Conservation (phyloP, 805 yeast species). For the Myxozyma kluyveri region DNA sequence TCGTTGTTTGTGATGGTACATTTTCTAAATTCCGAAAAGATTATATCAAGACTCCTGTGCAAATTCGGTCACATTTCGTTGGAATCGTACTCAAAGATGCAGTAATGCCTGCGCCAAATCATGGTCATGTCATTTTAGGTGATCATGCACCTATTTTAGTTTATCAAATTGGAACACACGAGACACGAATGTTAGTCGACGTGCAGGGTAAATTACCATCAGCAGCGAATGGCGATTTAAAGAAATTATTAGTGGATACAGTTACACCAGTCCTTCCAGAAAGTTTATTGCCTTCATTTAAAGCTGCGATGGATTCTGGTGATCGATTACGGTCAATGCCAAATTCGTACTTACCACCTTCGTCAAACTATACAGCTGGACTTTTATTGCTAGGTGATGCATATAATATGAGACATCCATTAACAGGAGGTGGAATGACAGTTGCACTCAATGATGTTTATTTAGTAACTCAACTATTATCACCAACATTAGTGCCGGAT, state of each 20-base stretch:
- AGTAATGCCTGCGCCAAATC: slow-evolving; percentile 64
- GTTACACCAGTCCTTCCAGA: slow-evolving; percentile 73
- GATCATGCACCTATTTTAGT: slow-evolving; percentile 82
- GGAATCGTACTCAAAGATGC: slow-evolving; percentile 78
- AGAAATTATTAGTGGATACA: slow-evolving; percentile 54
- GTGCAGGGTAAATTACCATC: slow-evolving; percentile 74
- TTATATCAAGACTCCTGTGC: slow-evolving; percentile 61
- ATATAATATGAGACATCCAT: slow-evolving; percentile 94
- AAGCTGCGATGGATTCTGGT: slow-evolving; percentile 52
- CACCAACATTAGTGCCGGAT: slow-evolving; percentile 51
- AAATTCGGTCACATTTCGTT: slow-evolving; percentile 77
- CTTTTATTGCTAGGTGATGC: slow-evolving; percentile 87
- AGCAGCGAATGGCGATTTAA: slow-evolving; percentile 52
- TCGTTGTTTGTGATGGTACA: slow-evolving; percentile 88
- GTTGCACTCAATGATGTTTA: slow-evolving; percentile 89
- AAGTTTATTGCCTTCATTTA: slow-evolving; percentile 62
- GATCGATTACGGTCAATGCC: slow-evolving; percentile 83
- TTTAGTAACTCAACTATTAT: slow-evolving; percentile 60
- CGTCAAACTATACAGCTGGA: slow-evolving; percentile 65
- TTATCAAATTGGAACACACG: slow-evolving; percentile 79
- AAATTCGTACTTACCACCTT: slow-evolving; percentile 83
- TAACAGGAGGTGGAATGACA: slow-evolving; percentile 99
- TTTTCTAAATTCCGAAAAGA: slow-evolving; percentile 87
- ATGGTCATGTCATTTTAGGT: slow-evolving; percentile 90
- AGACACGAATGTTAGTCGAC: slow-evolving; percentile 88